phyloP scores from a whole-genome alignment of 306 rosid species.

The Fagus crenata region DNA sequence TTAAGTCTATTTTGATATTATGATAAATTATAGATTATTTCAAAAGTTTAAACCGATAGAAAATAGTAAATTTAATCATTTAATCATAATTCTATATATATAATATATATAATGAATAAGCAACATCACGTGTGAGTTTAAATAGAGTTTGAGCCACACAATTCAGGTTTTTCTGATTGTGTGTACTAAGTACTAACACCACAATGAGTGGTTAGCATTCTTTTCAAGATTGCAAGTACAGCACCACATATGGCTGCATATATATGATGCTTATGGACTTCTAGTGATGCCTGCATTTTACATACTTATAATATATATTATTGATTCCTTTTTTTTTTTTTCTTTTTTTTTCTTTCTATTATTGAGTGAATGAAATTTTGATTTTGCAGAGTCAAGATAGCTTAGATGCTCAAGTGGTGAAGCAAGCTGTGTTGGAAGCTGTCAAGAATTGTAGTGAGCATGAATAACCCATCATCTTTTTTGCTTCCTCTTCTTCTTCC shows the following conservation, averaged over 20 bases:
- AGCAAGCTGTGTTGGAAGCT: slow-evolving; percentile 73
- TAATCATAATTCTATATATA: too few species aligned
- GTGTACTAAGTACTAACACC: slow-evolving; percentile 25
- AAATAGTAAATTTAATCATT: too few species aligned
- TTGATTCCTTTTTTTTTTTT: not conserved
- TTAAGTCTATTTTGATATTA: too few species aligned
- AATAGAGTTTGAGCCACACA: slow-evolving; percentile 24
- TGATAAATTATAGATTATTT: too few species aligned
- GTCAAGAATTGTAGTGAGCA: slow-evolving; percentile 52
- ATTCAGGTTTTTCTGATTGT: slow-evolving; percentile 1
- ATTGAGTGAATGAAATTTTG: not conserved
- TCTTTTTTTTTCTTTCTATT: not conserved
- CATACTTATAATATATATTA: not conserved
- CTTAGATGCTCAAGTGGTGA: slow-evolving; percentile 78
- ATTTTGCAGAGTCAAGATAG: slow-evolving; percentile 59
- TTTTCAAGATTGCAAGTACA: not conserved
- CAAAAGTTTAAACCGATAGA: too few species aligned
- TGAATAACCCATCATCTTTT: not conserved
- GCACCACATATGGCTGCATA: too few species aligned
- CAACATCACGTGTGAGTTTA: slow-evolving; percentile 33
- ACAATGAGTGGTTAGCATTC: slow-evolving; percentile 26
- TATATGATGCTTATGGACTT: too few species aligned
- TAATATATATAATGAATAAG: not conserved
- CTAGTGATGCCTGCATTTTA: not conserved
- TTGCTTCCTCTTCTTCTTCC: slow-evolving; percentile 10